These are phyloP conservation scores for Xylariaceae sp. DNA, from an alignment of 2,329 filamentous ascomycete genomes.

Conservation along the genomic window DNA sequence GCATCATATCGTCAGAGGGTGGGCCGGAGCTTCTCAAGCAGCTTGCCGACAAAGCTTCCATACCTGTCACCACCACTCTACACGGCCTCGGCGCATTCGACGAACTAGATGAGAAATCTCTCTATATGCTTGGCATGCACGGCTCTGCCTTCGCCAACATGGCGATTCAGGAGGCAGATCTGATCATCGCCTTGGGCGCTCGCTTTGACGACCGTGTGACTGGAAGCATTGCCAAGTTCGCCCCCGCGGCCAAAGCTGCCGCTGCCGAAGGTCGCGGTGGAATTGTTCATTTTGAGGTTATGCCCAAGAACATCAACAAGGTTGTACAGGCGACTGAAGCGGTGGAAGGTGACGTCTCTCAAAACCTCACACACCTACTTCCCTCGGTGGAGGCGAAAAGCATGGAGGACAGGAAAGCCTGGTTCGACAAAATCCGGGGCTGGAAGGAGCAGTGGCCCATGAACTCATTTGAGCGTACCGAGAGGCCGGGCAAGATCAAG, in stretches of 20 bases:
- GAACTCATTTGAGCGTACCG: constrained; percentile 69
- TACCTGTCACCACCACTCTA: constrained; percentile 92
- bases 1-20: constrained; percentile 71
- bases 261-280: constrained; percentile 80
- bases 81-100: constrained; percentile 90
- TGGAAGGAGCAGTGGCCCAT: constrained; percentile 94
- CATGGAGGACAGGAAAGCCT: constrained; percentile 63
- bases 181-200: constrained; percentile 88
- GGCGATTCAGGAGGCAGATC: constrained; percentile 92
- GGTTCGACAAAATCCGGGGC: constrained; percentile 80
- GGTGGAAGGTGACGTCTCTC: constrained; percentile 76
- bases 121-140: constrained; percentile 99
- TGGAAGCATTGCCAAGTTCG: constrained; percentile 73
- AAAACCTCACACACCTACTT: constrained; percentile 68
- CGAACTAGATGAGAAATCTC: constrained; percentile 84
- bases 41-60: constrained; percentile 81
- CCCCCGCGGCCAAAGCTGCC: constrained; percentile 77
- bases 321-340: constrained; percentile 94
- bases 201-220: constrained; percentile 97
- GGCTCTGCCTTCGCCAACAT: constrained; percentile 96
- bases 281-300: constrained; percentile 95
- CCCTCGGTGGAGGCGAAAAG: constrained; percentile 55
- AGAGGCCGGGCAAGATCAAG: constrained; percentile 89
- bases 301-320: constrained; percentile 99
- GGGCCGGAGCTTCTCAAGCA: constrained; percentile 74